These are phyloP conservation scores for Hordeum marinum DNA, from an alignment of 176 grass and related monocot genomes.

Conservation along the genomic window DNA sequence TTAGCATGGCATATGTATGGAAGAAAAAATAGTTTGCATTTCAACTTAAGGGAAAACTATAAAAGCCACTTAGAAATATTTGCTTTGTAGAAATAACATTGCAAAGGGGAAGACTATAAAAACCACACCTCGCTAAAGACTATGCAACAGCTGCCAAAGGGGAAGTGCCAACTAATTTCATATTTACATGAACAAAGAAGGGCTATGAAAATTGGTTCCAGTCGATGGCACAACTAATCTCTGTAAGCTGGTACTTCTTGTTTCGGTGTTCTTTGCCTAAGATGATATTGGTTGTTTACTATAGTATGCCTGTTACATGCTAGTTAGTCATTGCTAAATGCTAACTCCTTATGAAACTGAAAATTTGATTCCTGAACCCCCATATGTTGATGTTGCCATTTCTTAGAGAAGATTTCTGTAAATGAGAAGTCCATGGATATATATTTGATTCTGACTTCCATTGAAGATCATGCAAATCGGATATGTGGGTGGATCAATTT, in stretches of 20 bases:
- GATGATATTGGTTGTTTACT: too few species aligned
- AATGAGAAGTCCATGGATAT: not conserved
- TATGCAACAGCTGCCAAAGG: not conserved
- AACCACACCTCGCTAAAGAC: not conserved
- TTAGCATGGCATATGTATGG: too few species aligned
- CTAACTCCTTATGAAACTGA: not conserved
- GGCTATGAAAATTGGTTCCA: not conserved
- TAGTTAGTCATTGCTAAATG: not conserved
- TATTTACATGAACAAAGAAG: not conserved
- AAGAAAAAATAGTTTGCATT: too few species aligned
- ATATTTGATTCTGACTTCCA: not conserved
- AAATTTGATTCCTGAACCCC: not conserved
- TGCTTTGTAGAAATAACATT: too few species aligned
- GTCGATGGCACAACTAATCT: too few species aligned
- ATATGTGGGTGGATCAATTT: not conserved
- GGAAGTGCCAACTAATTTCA: not conserved
- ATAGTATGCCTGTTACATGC: too few species aligned
- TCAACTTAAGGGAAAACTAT: too few species aligned
- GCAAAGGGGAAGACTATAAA: too few species aligned
- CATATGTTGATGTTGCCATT: not conserved
- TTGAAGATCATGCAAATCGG: not conserved
- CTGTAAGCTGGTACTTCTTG: too few species aligned
- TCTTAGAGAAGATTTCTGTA: not conserved
- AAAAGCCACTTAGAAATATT: too few species aligned
- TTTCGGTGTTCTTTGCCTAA: too few species aligned